A percentile compares a stretch with the other conserved stretches of the same genome.
Conservation (phyloP, 2,329 filamentous ascomycete genomes). For the Mycosphaerelloides madeirae region DNA sequence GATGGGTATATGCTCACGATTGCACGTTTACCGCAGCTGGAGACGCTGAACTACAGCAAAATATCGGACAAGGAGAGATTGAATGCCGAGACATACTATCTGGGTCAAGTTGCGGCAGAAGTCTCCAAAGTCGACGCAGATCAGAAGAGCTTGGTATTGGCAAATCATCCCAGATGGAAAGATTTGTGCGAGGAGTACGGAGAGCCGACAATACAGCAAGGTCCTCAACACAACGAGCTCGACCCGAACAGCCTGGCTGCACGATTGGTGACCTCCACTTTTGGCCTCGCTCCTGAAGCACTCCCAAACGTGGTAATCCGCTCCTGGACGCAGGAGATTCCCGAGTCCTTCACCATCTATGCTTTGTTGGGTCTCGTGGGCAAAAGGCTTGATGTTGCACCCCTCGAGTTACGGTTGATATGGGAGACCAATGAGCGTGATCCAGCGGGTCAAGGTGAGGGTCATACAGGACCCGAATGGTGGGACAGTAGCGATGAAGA, state of each 20-base stretch:
- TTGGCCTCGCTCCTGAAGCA: constrained; percentile 47
- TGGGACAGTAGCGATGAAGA: constrained; percentile 42
- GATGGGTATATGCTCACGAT: constrained; percentile 87
- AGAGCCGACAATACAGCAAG: constrained; percentile 53
- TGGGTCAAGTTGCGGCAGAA: constrained; percentile 75
- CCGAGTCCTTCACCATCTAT: constrained; percentile 75
- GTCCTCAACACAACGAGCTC: constrained; percentile 32
- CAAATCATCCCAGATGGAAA: constrained; percentile 64
- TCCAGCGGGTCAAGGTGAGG: constrained; percentile 59
- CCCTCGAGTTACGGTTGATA: constrained; percentile 62
- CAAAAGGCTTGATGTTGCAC: constrained; percentile 61
- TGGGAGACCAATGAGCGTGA: constrained; percentile 94
- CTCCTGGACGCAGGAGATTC: constrained; percentile 50
- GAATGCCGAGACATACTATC: constrained; percentile 91
- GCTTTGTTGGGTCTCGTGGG: constrained; percentile 73
- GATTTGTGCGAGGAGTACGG: constrained; percentile 74
- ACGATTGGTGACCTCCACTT: constrained; percentile 60
- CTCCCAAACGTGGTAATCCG: neutral
- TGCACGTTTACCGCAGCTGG: constrained; percentile 65
- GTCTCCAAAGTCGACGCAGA: constrained; percentile 57
- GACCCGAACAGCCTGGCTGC: constrained; percentile 81
- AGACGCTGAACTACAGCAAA: constrained; percentile 64
- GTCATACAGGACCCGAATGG: constrained; percentile 32
- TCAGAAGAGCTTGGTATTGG: constrained; percentile 49
- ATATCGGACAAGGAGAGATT: constrained; percentile 70